These are phyloP conservation scores for Podospora comata DNA, from an alignment of 495 filamentous ascomycete genomes.

Conservation along the genomic window DNA sequence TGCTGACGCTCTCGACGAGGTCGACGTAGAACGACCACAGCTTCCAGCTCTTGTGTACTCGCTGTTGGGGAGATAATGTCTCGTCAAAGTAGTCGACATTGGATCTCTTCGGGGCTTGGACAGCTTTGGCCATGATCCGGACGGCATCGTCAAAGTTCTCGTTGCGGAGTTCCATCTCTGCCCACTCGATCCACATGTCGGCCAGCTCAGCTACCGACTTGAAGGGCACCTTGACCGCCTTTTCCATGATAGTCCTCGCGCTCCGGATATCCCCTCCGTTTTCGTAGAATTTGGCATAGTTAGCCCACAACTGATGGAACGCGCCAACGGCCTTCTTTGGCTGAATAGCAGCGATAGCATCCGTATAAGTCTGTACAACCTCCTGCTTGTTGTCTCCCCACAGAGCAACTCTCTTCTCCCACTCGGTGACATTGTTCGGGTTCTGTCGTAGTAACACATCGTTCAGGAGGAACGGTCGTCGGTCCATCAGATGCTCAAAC, in stretches of 20 bases:
- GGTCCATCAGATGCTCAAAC: conserved; percentile 97
- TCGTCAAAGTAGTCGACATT: conserved; percentile 99
- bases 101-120: conserved; percentile 89
- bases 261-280: conserved; percentile 78
- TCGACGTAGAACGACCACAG: conserved; percentile 99
- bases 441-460: conserved; percentile 95
- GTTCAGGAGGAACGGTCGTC: conserved; percentile 93
- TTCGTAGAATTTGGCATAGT: conserved; percentile 98
- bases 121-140: conserved; percentile 94
- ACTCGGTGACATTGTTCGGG: conserved; percentile 93
- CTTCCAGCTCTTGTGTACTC: conserved; percentile 99
- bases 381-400: conserved; percentile 94
- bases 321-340: conserved; percentile 93
- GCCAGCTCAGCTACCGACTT: conserved; percentile 92
- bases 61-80: conserved; percentile 85
- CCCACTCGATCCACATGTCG: conserved; percentile 98
- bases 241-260: conserved; percentile 91
- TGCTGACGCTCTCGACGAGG: conserved; percentile 89
- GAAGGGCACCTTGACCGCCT: conserved; percentile 95
- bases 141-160: conserved; percentile 96
- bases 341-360: conserved; percentile 86
- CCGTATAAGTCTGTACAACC: conserved; percentile 91
- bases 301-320: conserved; percentile 93
- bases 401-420: conserved; percentile 91
- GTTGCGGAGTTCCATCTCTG: conserved; percentile 92